Evolutionary conservation across 495 filamentous ascomycete genomes (phyloP), one percentile per base, ranked within the genome.

Genomic region (Penicillium mononematosum): DNA sequence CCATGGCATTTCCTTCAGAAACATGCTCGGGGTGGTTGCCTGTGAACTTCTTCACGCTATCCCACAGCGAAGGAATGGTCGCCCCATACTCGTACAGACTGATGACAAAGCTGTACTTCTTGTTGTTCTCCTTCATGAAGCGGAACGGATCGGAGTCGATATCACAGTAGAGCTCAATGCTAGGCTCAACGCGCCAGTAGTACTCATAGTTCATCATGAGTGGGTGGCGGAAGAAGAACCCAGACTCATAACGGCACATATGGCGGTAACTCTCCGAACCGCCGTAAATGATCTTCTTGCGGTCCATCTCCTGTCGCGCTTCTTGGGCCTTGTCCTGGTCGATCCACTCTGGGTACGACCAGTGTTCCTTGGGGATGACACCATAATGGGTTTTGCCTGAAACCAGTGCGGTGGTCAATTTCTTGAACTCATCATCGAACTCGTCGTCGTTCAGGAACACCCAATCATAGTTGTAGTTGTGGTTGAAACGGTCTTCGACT

Each of bases 401-500:
- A n/a, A 91, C 87, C 34, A 98, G 80, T 5, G 90, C 83, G 11
- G 84, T 85, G 16, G 94, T 98, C 54, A 98, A 82, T 66, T 89
- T 92, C 74, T 90, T 98, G 78, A 98, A 98, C 11, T 84, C 83
- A 1, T 89, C 87, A 63, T 96, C 89, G 64, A 98, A 98, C 2
- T 90, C 88, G 68, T 91, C 83, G 69, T 98, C 94, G 71, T 98
- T 98, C 60, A 98, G 73, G 78, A 98, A 98, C 27, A 98, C 95
- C 94, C 94, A 98, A 68, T 98, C 94, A 72, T 98, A 98, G 77
- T 97, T 87, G 73, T 88, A 98, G 49, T 91, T 87, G 61, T 85
- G 83, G 74, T 98, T 98, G 85, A 98, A 98, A 60, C 94, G 88
- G 69, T 98, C 94, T 75, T 98, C 94, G 34, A 98, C 85, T 60